These are phyloP conservation scores for Lipomyces starkeyi DNA, from an alignment of 805 yeast genomes.

Conservation along the genomic window DNA sequence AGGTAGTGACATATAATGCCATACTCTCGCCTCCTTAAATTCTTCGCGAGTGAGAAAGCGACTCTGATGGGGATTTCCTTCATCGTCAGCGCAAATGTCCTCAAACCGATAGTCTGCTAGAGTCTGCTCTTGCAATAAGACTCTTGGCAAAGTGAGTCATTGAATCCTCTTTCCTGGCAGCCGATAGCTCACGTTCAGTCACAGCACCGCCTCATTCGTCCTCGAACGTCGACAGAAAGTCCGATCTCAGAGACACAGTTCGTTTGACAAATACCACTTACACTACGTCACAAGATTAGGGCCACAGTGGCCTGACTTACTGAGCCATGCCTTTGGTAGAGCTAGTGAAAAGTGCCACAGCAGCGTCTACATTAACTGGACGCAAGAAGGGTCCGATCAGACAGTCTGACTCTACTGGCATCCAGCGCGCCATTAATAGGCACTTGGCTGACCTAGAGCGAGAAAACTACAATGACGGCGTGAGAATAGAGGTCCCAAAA, in stretches of 20 bases:
- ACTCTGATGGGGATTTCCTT: too few species aligned
- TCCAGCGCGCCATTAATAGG: conserved; percentile 28
- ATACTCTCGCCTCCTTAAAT: too few species aligned
- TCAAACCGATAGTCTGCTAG: too few species aligned
- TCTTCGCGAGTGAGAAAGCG: too few species aligned
- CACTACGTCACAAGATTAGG: neutral
- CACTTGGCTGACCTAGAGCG: conserved; percentile 44
- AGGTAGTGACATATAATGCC: too few species aligned
- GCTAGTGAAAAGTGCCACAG: conserved; percentile 3
- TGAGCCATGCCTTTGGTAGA: conserved; percentile 25
- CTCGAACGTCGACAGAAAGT: neutral
- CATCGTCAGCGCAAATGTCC: too few species aligned
- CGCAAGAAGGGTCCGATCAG: neutral
- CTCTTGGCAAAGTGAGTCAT: too few species aligned
- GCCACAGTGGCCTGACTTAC: neutral
- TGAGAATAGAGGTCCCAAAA: conserved; percentile 46
- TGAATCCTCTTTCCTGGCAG: too few species aligned
- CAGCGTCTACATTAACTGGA: neutral
- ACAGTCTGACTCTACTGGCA: conserved; percentile 14
- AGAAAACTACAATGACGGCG: conserved; percentile 48
- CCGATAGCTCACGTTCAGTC: neutral
- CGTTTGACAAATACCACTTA: neutral
- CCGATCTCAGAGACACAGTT: neutral
- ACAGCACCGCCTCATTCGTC: neutral
- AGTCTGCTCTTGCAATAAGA: too few species aligned